phyloP scores from a whole-genome alignment of 2,329 filamentous ascomycete species.

The Leptographium procerum region DNA sequence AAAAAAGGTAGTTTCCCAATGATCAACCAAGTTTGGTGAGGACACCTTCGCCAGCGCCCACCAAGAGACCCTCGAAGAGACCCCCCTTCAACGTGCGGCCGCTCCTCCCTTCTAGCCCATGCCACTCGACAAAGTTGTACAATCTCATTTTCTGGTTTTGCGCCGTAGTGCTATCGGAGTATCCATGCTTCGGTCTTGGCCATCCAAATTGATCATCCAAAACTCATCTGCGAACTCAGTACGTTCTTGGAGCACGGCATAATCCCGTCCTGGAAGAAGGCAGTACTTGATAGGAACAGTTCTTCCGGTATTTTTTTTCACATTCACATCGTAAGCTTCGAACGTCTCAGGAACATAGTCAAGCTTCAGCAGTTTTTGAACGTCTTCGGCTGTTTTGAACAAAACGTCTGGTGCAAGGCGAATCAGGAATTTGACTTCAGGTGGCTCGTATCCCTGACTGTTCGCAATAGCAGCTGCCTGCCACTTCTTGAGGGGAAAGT shows the following conservation, averaged over 20 bases:
- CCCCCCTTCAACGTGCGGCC: constrained; percentile 45
- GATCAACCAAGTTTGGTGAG: constrained; percentile 67
- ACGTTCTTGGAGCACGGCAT: background rate
- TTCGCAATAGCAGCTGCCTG: background rate
- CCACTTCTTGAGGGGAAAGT: background rate
- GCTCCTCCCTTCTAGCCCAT: background rate
- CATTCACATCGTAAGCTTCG: background rate
- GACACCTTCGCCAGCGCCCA: constrained; percentile 48
- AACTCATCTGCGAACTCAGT: background rate
- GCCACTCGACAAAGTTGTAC: background rate
- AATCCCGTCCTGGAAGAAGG: background rate
- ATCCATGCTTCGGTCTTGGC: background rate
- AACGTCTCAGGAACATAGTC: background rate
- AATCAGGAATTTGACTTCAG: background rate
- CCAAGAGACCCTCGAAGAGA: constrained; percentile 62
- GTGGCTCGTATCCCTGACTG: background rate
- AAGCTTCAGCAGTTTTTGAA: background rate
- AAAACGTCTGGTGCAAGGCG: background rate
- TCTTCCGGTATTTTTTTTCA: background rate
- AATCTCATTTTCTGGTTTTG: background rate
- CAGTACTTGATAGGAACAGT: background rate
- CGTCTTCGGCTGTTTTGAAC: background rate
- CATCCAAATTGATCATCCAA: background rate
- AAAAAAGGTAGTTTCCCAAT: constrained; percentile 52
- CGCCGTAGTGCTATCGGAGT: background rate